phyloP scores from a whole-genome alignment of 345 rosid genomes.

The Capsella bursapastoris region DNA sequence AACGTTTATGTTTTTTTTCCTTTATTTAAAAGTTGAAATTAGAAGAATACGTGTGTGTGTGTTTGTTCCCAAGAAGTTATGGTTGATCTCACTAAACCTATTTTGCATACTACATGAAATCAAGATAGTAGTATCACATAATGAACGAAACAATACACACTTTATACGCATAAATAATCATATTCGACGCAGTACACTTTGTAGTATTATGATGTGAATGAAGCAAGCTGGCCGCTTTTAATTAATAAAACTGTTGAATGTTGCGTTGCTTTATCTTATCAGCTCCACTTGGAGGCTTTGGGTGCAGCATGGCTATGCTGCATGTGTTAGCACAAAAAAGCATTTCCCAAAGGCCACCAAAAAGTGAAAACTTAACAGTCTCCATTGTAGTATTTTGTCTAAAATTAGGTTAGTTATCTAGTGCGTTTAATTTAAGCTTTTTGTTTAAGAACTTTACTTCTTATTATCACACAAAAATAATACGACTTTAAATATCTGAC shows the following conservation, averaged over 20 bases:
- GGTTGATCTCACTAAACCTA: constrained; percentile 26
- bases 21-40: not conserved
- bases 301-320: not conserved
- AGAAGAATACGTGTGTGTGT: constrained; percentile 2
- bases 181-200: no score
- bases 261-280: not conserved
- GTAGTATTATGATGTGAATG: not conserved
- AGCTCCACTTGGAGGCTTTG: not conserved
- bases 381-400: not conserved
- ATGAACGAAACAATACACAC: constrained; percentile 1
- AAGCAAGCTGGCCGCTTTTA: not conserved
- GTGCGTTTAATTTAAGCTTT: not conserved
- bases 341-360: not conserved
- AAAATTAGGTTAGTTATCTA: not conserved
- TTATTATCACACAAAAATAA: not conserved
- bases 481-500: not conserved
- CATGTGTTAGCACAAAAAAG: not conserved
- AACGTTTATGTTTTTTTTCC: constrained; percentile 10
- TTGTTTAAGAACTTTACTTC: not conserved
- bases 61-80: constrained; percentile 39
- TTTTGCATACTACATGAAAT: not conserved
- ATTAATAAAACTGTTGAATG: not conserved
- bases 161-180: not conserved
- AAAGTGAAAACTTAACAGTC: not conserved
- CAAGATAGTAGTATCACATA: not conserved